Base-by-base conservation (phyloP, 2,329 filamentous ascomycete genomes). In the Aspergillus quadricinctus region DNA sequence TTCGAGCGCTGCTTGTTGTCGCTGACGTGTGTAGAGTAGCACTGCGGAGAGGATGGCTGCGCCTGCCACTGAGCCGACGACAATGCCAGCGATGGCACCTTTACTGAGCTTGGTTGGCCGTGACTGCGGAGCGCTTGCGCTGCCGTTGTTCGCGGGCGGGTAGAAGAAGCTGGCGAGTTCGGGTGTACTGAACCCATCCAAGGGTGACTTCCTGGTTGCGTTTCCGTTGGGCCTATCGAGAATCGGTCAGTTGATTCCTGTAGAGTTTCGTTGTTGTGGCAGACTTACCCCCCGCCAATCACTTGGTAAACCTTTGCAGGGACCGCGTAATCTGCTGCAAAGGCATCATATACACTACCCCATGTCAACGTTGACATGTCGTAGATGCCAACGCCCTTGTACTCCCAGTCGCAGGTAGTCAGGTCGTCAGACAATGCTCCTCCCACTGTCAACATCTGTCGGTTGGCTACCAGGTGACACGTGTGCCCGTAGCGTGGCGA, bases 381-480 rank as follows among this genome's bases (percentile, higher is more conserved):
- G 31, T 70, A 61, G n/a, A 74, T 63, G 28, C 64, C 66, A 23
- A 74, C 64, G 4, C 69, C 64, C 53, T 59, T 65, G 4, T 53
- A 56, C 50, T 72, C 67, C 69, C 66, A 69, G 53, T 74, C 71
- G 46, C 72, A 74, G 11, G 53, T 19, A 40, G 37, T 46, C n/a
- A 50, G 19, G 9, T 27, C 31, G 17, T 50, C 40, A 5, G 14
- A 50, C n/a, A 25, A 41, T 10, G 45, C 27, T 35, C 77, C 76
- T 8, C 77, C 77, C 7, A 78, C 66, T 0, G 72, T 76, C 28
- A 79, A 62, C 71, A 79, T 73, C 53, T 78, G 76, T 10, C 72
- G 62, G 19, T 66, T 65, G 2, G 69, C 71, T 6, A 70, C 69
- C n/a, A 68, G 48, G 61, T 78, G 75, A 56, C 77, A 79, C 2